phyloP scores from a whole-genome alignment of 2,329 filamentous ascomycete genomes.

The Septoria linicola region DNA sequence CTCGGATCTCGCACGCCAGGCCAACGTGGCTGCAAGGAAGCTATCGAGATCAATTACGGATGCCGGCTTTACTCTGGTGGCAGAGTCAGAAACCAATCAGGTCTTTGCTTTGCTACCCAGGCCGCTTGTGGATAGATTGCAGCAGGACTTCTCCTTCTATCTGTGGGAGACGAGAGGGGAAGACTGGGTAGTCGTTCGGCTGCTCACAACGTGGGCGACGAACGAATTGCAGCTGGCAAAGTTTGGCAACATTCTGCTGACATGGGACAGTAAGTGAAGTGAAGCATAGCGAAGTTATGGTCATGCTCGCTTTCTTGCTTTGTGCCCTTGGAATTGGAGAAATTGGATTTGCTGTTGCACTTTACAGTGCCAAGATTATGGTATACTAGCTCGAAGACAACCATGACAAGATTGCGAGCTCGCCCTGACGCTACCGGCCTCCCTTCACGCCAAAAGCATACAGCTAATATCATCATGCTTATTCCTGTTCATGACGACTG shows the following conservation, averaged over 20 bases:
- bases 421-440: too few species aligned
- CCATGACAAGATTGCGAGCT: too few species aligned
- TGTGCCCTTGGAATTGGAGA: too few species aligned
- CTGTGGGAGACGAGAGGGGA: constrained; percentile 9
- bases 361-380: too few species aligned
- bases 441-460: too few species aligned
- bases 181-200: constrained; percentile 5
- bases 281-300: too few species aligned
- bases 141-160: constrained; percentile 5
- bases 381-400: too few species aligned
- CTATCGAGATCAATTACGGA: constrained; percentile 4
- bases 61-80: constrained; percentile 4
- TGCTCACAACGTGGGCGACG: constrained; percentile 10
- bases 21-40: constrained; percentile 3
- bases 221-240: constrained; percentile 5
- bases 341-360: too few species aligned
- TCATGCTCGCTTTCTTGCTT: too few species aligned
- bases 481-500: too few species aligned
- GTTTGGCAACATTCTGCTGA: constrained; percentile 4
- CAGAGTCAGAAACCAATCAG: constrained; percentile 12
- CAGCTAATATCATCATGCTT: too few species aligned
- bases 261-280: not conserved
- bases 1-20: not conserved
- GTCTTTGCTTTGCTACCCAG: constrained; percentile 9
- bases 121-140: constrained; percentile 3